Percentiles rank a stretch among this genome's conserved stretches.
Conservation (phyloP, 805 yeast species). For the Metschnikowia dekortorum region DNA sequence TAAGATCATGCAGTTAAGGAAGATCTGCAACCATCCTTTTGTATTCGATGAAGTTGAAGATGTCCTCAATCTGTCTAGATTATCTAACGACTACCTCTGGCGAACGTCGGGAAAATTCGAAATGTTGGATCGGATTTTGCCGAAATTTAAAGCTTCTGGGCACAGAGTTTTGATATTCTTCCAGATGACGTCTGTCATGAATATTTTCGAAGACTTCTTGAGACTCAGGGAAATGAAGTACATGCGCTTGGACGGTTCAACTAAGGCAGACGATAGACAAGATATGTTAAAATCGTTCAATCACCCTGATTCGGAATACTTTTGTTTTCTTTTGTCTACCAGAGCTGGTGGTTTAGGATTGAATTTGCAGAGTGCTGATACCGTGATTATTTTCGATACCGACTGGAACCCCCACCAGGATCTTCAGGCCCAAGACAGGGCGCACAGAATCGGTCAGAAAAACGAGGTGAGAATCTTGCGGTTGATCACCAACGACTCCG, state of each 20-base stretch:
- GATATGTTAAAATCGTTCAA: slow-evolving; percentile 68
- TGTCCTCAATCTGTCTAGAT: slow-evolving; percentile 56
- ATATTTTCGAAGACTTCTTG: slow-evolving; percentile 81
- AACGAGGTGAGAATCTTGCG: slow-evolving; percentile 80
- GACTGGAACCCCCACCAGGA: slow-evolving; percentile 94
- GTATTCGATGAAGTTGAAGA: slow-evolving; percentile 80
- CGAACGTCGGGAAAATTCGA: slow-evolving; percentile 80
- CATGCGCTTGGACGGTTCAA: slow-evolving; percentile 75
- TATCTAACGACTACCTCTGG: slow-evolving; percentile 66
- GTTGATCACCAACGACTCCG: slow-evolving; percentile 75
- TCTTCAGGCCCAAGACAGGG: slow-evolving; percentile 87
- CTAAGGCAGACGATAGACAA: slow-evolving; percentile 82
- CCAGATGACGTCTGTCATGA: slow-evolving; percentile 90
- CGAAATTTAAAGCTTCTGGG: slow-evolving; percentile 68
- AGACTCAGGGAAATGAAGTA: slow-evolving; percentile 64
- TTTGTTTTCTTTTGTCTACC: slow-evolving; percentile 73
- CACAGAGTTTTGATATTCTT: slow-evolving; percentile 79
- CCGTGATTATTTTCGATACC: slow-evolving; percentile 80
- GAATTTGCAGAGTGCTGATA: slow-evolving; percentile 83
- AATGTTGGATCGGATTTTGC: slow-evolving; percentile 66
- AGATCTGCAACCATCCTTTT: slow-evolving; percentile 84
- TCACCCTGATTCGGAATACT: slow-evolving; percentile 71
- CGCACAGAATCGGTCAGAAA: slow-evolving; percentile 86
- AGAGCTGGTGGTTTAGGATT: slow-evolving; percentile 90
- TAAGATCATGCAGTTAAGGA: slow-evolving; percentile 79